Base-by-base conservation (phyloP, 2,329 filamentous ascomycete species). In the Colletotrichum sp. region DNA sequence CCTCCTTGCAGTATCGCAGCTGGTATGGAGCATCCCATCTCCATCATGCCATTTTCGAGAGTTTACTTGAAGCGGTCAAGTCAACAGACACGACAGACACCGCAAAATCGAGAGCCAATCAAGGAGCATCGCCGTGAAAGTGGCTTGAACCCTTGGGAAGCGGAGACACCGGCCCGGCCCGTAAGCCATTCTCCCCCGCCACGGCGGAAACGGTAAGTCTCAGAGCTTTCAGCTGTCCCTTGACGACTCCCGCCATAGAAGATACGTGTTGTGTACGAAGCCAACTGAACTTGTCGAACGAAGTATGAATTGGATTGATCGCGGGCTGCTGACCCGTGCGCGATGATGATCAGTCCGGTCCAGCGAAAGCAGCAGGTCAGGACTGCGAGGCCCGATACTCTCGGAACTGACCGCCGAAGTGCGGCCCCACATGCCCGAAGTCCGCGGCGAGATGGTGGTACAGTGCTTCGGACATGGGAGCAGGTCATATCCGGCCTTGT, bases 291-390 rank as follows among this genome's bases (percentile, higher is more conserved):
- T 18, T 39, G 16, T 3, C 0, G 16, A 39, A 39, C 8, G 36
- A 39, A 39, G 15, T 1, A 5, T 16, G 36, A 18, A 0, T 5
- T 18, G 4, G 3, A 5, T 18, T 5, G 15, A n/a, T n/a, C 2
- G 16, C 39, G 39, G 39, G 3, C 39, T n/a, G 18, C 2, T 39
- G 8, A 18, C 36, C 8, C 18, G 16, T 2, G 4, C 16, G 1
- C 16, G 16, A 44, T 49, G 18, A 39, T 49, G 39, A n/a, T 12
- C 18, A 0, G 1, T 49, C 18, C 0, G 2, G 5, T 12, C 0
- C 1, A 2, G 39, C 39, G 18, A 0, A 49, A 49, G 39, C 18
- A 6, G 39, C 18, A 18, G 36, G 16, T 8, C 18, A 18, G 34
- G 13, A 2, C 34, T 36, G 34, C 8, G 16, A 44, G 1, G 0